Base-by-base conservation (phyloP, 345 rosid species). In the Mercurialis annua region DNA sequence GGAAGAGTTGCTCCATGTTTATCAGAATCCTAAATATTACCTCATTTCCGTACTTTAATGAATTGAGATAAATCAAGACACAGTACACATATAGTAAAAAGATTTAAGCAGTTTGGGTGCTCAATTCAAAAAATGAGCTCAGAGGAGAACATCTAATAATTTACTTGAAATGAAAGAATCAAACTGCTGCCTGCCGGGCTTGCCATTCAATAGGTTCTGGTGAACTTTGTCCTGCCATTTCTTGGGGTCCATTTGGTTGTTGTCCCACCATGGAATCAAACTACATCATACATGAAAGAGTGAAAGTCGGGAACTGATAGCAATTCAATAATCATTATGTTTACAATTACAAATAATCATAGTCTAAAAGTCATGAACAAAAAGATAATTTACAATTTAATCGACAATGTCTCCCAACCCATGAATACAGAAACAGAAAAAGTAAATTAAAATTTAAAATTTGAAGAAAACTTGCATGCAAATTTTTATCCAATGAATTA, bases 181-280 rank as follows among this genome's bases (percentile, higher is more conserved):
- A 74, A 59, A 40, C 68, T 14, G 66, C 57, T 71, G 59, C 80
- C 71, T 40, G 73, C 69, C 53, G 52, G 53, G 51, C 75, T 71
- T 5, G 70, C 72, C 79, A 66, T 47, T 63, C 73, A 21, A 50
- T 49, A 29, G 54, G 31, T 64, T 21, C 69, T 29, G 55, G 9
- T 56, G 63, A 31, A 50, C 44, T 31, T 7, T 67, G 48, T 12
- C 27, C 62, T 4, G 49, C 66, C 44, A 36, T 40, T 40, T 68
- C 73, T 38, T 46, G 24, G 46, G 18, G 20, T 48, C 59, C 42
- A 56, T 65, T 55, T 23, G 70, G 72, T 59, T 59, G 82, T 34
- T 64, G 74, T 33, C 73, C 76, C 29, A 62, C 43, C 68, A 71
- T 64, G 11, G 52, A n/a, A 23, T 51, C 33, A 54, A 72, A 59